These are phyloP conservation scores for Mycena albidolilacea DNA, from an alignment of 768 basidiomycete species.

Conservation along the genomic window DNA sequence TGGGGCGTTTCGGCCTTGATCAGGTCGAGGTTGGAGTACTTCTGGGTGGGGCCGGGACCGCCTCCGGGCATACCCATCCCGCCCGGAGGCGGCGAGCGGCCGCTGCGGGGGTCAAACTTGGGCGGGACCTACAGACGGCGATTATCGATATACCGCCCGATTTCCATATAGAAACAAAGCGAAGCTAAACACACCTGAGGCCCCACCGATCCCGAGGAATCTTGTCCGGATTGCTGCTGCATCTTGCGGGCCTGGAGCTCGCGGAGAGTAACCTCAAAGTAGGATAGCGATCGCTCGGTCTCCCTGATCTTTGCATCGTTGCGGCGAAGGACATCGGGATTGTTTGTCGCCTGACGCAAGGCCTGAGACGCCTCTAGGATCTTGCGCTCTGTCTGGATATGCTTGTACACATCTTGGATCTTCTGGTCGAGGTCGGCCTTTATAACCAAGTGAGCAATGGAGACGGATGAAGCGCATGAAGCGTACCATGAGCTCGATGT, in stretches of 20 bases:
- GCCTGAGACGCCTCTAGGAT: slow-evolving; percentile 88
- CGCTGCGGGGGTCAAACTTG: slow-evolving; percentile 59
- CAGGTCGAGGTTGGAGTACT: slow-evolving; percentile 90
- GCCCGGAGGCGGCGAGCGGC: slow-evolving; percentile 52
- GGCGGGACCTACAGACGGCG: slow-evolving; percentile 63
- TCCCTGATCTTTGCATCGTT: slow-evolving; percentile 91
- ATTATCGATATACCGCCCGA: slow-evolving; percentile 41
- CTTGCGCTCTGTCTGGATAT: slow-evolving; percentile 94
- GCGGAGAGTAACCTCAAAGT: slow-evolving; percentile 89
- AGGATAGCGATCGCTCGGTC: slow-evolving; percentile 85
- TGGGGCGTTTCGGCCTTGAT: slow-evolving; percentile 98
- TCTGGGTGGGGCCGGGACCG: slow-evolving; percentile 49
- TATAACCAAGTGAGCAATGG: slow-evolving; percentile 38
- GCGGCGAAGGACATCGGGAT: slow-evolving; percentile 87
- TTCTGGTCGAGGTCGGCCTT: slow-evolving; percentile 89
- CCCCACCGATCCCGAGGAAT: slow-evolving; percentile 62
- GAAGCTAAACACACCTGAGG: slow-evolving; percentile 56
- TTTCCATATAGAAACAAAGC: slow-evolving; percentile 36
- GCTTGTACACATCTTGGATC: slow-evolving; percentile 91
- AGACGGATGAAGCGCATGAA: slow-evolving; percentile 26
- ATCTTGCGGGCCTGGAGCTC: slow-evolving; percentile 87
- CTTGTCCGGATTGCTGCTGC: slow-evolving; percentile 69
- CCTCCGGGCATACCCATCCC: slow-evolving; percentile 7
- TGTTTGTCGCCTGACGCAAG: slow-evolving; percentile 85
- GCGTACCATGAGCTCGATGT: slow-evolving; percentile 39